Evolutionary conservation across 2,329 filamentous ascomycete species (phyloP).

Genomic region (Fusarium graminum): DNA sequence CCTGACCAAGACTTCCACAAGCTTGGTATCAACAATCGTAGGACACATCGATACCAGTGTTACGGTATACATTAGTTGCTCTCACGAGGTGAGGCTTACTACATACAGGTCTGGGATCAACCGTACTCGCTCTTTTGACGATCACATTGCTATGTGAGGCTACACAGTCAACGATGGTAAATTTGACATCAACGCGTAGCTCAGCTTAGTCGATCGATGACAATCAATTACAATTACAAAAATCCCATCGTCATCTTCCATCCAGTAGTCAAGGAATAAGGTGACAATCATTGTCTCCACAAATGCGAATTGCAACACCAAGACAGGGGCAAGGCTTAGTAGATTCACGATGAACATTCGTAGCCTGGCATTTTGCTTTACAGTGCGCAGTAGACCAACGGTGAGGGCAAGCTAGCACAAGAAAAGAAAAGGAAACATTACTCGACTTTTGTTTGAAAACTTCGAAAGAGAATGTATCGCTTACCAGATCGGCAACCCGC

Average conservation of each 20-base stretch:
- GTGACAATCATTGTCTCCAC: slow-evolving; percentile 1
- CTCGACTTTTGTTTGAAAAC: slow-evolving; percentile 13
- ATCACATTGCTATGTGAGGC: slow-evolving; percentile 10
- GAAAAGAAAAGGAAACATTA: slow-evolving; percentile 4
- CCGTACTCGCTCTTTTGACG: background rate
- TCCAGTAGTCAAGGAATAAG: background rate
- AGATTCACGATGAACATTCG: slow-evolving; percentile 2
- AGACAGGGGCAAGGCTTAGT: slow-evolving; percentile 20
- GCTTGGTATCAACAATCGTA: slow-evolving; percentile 1
- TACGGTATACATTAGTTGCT: slow-evolving; percentile 14
- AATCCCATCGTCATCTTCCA: background rate
- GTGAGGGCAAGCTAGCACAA: slow-evolving; percentile 14
- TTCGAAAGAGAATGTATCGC: slow-evolving; percentile 23
- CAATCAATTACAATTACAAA: background rate
- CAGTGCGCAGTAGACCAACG: slow-evolving; percentile 2
- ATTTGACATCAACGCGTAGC: slow-evolving; percentile 5
- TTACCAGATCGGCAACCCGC: slow-evolving; percentile 37
- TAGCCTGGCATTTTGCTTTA: slow-evolving; percentile 1
- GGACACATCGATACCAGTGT: slow-evolving; percentile 2
- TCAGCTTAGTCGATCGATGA: background rate
- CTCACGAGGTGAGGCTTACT: slow-evolving; percentile 7
- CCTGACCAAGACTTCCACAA: slow-evolving; percentile 1
- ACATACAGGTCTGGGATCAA: background rate
- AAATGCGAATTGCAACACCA: slow-evolving; percentile 8
- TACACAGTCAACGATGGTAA: slow-evolving; percentile 4